These are phyloP conservation scores for Claviceps lovelessii DNA, from an alignment of 2,329 filamentous ascomycete genomes.

Conservation along the genomic window DNA sequence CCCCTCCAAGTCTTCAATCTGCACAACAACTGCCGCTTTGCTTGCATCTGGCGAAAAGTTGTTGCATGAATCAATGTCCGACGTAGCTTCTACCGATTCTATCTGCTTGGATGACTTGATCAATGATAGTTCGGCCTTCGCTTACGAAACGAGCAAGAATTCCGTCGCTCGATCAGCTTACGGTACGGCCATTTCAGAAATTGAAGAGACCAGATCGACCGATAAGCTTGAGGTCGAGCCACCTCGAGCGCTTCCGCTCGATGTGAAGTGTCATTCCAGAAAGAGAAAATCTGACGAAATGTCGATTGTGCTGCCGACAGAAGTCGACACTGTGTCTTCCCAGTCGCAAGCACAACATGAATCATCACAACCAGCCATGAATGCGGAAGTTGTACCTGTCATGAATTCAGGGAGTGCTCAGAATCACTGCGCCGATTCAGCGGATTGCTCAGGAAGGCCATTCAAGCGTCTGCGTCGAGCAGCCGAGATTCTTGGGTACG, in stretches of 20 bases:
- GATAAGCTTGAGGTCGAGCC: background rate
- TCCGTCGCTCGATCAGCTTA: background rate
- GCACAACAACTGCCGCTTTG: slow-evolving; percentile 9
- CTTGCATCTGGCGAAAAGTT: slow-evolving; percentile 19
- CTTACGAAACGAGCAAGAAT: slow-evolving; percentile 17
- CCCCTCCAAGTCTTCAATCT: background rate
- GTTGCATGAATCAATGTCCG: slow-evolving; percentile 12
- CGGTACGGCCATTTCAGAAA: too few species aligned
- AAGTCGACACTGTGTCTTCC: slow-evolving; percentile 1
- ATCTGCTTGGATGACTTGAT: slow-evolving; percentile 3
- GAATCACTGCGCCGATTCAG: too few species aligned
- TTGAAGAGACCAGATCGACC: background rate
- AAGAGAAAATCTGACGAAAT: slow-evolving; percentile 5
- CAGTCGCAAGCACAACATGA: slow-evolving; percentile 1
- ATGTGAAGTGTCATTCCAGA: background rate
- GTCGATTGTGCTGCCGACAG: background rate
- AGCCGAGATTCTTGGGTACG: slow-evolving; percentile 22
- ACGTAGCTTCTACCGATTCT: background rate
- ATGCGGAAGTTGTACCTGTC: background rate
- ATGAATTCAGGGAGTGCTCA: background rate
- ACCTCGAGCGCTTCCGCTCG: background rate
- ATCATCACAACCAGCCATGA: background rate
- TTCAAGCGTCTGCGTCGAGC: slow-evolving; percentile 20
- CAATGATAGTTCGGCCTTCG: slow-evolving; percentile 18
- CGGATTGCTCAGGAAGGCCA: slow-evolving; percentile 6